phyloP scores from a whole-genome alignment of 371 early-diverging fungal species.

The Mucor irregularis region DNA sequence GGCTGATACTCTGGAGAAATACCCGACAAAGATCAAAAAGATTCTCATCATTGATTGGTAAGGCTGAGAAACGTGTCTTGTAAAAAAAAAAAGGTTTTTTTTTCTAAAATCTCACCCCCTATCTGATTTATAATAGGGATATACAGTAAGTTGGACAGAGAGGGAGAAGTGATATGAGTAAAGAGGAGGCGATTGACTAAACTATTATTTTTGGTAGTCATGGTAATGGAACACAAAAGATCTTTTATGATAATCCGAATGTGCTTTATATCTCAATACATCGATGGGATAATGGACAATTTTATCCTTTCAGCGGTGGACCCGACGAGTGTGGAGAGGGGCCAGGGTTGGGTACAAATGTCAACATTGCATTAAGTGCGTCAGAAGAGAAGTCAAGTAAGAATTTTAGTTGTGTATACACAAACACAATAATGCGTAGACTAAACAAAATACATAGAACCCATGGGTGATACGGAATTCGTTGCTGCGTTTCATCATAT shows the following conservation, averaged over 20 bases:
- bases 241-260: constrained; percentile 65
- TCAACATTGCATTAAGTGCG: constrained; percentile 62
- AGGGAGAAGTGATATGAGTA: too few relatives aligned
- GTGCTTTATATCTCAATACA: constrained; percentile 69
- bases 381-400: constrained; percentile 56
- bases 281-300: constrained; percentile 65
- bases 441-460: too few relatives aligned
- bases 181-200: too few relatives aligned
- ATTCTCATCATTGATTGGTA: constrained; percentile 66
- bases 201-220: constrained; percentile 33
- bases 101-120: neutral
- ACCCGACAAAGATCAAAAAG: constrained; percentile 50
- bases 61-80: too few relatives aligned
- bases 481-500: constrained; percentile 66
- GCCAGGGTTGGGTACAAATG: constrained; percentile 54
- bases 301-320: constrained; percentile 63
- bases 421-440: too few relatives aligned
- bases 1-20: constrained; percentile 46
- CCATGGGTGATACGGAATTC: constrained; percentile 71
- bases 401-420: neutral
- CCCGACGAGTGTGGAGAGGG: constrained; percentile 60
- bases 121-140: constrained; percentile 49
- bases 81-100: neutral
- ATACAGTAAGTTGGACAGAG: constrained; percentile 64
- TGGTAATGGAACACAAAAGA: constrained; percentile 70